phyloP scores from a whole-genome alignment of 441 rosid genomes.

The Croton setiger region DNA sequence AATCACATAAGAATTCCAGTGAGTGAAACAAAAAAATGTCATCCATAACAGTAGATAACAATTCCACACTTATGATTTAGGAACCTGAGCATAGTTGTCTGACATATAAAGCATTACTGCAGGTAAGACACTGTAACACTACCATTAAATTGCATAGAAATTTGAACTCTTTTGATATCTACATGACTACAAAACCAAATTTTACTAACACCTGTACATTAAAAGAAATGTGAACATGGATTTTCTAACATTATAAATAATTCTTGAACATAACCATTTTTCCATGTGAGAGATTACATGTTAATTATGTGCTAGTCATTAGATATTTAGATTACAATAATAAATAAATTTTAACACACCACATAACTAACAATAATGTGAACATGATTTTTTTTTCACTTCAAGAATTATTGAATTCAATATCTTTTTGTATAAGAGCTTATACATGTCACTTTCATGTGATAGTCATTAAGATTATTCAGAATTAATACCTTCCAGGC shows the following conservation, averaged over 20 bases:
- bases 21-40: background rate
- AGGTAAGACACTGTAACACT: background rate
- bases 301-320: no score
- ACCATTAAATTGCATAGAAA: background rate
- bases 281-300: no score
- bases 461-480: no score
- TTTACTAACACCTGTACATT: background rate
- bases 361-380: background rate
- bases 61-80: background rate
- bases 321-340: background rate
- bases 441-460: no score
- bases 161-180: background rate
- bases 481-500: constrained; percentile 76
- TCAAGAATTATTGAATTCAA: background rate
- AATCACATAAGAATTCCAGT: constrained; percentile 4
- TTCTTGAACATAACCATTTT: no score
- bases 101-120: background rate
- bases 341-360: background rate
- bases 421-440: background rate
- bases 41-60: background rate
- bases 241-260: no score
- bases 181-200: background rate
- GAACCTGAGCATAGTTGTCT: background rate
- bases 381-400: background rate
- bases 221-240: background rate